Conservation (phyloP, 805 yeast genomes). For the Suhomyces tanzawaensis region DNA sequence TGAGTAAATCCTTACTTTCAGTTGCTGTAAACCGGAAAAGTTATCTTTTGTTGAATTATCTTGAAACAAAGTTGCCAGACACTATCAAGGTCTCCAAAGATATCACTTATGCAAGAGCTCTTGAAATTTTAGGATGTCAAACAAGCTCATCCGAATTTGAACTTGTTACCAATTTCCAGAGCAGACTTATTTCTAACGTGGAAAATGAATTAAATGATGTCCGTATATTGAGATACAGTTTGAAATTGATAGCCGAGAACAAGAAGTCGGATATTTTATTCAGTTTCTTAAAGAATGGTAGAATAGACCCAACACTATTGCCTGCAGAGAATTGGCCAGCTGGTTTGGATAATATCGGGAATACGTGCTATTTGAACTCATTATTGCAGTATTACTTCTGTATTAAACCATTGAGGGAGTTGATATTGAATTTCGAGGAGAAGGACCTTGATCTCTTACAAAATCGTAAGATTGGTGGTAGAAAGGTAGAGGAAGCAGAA, state of each 20-base stretch:
- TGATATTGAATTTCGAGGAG: slow-evolving; percentile 55
- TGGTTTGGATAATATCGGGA: slow-evolving; percentile 92
- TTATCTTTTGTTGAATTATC: slow-evolving; percentile 52
- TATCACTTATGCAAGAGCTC: slow-evolving; percentile 38
- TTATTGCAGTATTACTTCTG: slow-evolving; percentile 87
- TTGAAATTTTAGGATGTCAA: slow-evolving; percentile 47
- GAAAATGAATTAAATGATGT: slow-evolving; percentile 47
- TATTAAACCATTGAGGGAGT: slow-evolving; percentile 73
- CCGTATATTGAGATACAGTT: slow-evolving; percentile 53
- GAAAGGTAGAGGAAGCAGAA: slow-evolving; percentile 76
- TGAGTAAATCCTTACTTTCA: slow-evolving; percentile 58
- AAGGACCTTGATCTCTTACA: slow-evolving; percentile 10
- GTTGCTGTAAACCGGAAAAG: slow-evolving; percentile 60
- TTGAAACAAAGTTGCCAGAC: slow-evolving; percentile 44
- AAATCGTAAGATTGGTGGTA: slow-evolving; percentile 77
- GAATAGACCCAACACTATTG: slow-evolving; percentile 53
- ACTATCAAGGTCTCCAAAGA: slow-evolving; percentile 19
- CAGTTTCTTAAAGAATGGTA: slow-evolving; percentile 60
- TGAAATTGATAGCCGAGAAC: slow-evolving; percentile 53
- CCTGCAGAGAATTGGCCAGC: slow-evolving; percentile 79
- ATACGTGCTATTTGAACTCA: slow-evolving; percentile 91
- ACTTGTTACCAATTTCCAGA: slow-evolving; percentile 52
- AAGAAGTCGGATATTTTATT: slow-evolving; percentile 55
- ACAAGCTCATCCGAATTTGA: slow-evolving; percentile 55
- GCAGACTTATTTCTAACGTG: slow-evolving; percentile 15